A percentile compares a stretch with the other conserved stretches of the same genome.
Evolutionary conservation across 768 basidiomycete species (phyloP).

Genomic region (Russula sp.): DNA sequence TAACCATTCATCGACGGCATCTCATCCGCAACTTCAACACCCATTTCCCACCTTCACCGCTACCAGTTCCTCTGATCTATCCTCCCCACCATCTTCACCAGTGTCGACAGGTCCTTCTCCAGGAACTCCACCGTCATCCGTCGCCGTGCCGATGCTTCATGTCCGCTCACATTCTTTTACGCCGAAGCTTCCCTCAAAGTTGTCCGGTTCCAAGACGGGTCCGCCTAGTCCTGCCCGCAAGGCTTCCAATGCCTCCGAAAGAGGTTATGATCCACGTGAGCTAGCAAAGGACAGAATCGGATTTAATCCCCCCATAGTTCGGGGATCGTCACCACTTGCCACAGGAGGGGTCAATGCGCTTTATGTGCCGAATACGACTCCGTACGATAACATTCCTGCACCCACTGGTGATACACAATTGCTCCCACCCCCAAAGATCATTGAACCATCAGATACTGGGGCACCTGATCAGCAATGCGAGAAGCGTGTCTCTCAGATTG

Average conservation of each 20-base stretch:
- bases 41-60: conserved; percentile 37
- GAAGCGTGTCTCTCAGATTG: conserved; percentile 73
- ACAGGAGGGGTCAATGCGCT: conserved; percentile 31
- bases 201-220: conserved; percentile 52
- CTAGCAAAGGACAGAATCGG: conserved; percentile 4
- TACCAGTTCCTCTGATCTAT: conserved; percentile 21
- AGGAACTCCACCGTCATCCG: conserved; percentile 24
- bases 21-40: conserved; percentile 32
- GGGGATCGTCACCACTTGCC: conserved; percentile 37
- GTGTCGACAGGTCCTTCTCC: conserved; percentile 38
- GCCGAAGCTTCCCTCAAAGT: conserved; percentile 66
- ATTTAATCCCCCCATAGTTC: neutral
- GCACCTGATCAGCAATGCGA: conserved; percentile 38
- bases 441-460: conserved; percentile 41
- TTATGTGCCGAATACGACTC: conserved; percentile 27
- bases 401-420: conserved; percentile 40
- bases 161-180: conserved; percentile 68
- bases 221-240: conserved; percentile 52
- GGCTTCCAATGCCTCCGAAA: conserved; percentile 34
- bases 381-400: conserved; percentile 25
- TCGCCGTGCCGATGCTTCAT: conserved; percentile 40
- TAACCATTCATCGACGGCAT: conserved; percentile 32
- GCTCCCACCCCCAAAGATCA: conserved; percentile 47
- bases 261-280: conserved; percentile 10
- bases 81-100: conserved; percentile 29